Evolutionary conservation across 2,329 filamentous ascomycete genomes (phyloP).

Genomic region (Claviceps arundinis): DNA sequence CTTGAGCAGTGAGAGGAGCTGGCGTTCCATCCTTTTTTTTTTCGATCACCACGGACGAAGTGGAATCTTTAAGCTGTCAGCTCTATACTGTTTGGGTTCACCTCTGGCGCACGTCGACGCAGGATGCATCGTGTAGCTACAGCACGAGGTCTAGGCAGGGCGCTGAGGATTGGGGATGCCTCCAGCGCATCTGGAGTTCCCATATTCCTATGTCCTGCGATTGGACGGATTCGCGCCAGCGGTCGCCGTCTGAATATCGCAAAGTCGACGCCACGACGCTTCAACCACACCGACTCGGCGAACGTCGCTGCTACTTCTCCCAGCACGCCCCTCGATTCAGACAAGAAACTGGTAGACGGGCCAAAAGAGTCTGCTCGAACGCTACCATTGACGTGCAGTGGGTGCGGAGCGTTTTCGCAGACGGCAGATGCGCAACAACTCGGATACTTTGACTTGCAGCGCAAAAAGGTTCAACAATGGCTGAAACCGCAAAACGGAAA

Average conservation of each 20-base stretch:
- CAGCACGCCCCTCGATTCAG: not conserved
- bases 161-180: slow-evolving; percentile 28
- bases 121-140: slow-evolving; percentile 32
- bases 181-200: slow-evolving; percentile 26
- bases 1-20: no score
- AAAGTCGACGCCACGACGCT: slow-evolving; percentile 9
- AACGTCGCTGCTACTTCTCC: slow-evolving; percentile 1
- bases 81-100: no score
- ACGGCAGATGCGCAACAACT: slow-evolving; percentile 35
- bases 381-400: slow-evolving; percentile 46
- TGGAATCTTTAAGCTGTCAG: no score
- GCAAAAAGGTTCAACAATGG: slow-evolving; percentile 38
- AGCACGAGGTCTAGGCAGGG: slow-evolving; percentile 28
- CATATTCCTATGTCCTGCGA: slow-evolving; percentile 33
- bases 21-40: no score
- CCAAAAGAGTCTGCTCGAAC: slow-evolving; percentile 7
- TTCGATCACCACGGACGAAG: no score
- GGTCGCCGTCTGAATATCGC: slow-evolving; percentile 1
- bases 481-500: slow-evolving; percentile 11
- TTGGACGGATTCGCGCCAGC: slow-evolving; percentile 14
- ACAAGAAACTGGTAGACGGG: not conserved
- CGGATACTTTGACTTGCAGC: slow-evolving; percentile 41
- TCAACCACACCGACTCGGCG: slow-evolving; percentile 14
- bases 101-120: no score
- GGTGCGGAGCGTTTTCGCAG: slow-evolving; percentile 53